Percentiles rank a stretch among this genome's conserved stretches.
phyloP scores from a whole-genome alignment of 768 basidiomycete species.

The Coprinellus micaceus region DNA sequence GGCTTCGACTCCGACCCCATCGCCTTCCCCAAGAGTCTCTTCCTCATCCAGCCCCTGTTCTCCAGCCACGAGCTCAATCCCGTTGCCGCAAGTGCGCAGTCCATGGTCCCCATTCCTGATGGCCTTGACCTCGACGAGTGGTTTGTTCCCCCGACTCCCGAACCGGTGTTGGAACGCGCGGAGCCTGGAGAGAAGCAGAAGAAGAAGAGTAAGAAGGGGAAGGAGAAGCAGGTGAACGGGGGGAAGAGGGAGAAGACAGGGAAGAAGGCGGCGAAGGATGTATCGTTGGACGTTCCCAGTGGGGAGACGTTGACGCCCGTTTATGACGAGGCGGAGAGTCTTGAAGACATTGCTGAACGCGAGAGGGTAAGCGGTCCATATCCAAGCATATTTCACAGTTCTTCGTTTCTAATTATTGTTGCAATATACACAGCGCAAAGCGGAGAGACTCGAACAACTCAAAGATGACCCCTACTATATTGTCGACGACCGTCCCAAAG shows the following conservation, averaged over 20 bases:
- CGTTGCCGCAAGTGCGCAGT: conserved; percentile 77
- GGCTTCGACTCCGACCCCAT: conserved; percentile 35
- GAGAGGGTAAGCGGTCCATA: conserved; percentile 50
- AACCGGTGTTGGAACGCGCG: conserved; percentile 28
- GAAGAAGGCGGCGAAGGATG: conserved; percentile 29
- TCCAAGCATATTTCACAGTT: background rate
- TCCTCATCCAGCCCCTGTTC: conserved; percentile 80
- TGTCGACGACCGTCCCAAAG: conserved; percentile 53
- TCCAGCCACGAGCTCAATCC: conserved; percentile 78
- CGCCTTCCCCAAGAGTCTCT: conserved; percentile 84
- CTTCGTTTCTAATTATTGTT: background rate
- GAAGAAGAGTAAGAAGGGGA: conserved; percentile 33
- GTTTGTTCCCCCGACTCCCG: conserved; percentile 66
- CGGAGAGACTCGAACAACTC: conserved; percentile 69
- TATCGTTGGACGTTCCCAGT: conserved; percentile 13
- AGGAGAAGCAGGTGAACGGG: conserved; percentile 20
- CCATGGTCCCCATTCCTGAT: conserved; percentile 74
- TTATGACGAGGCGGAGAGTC: conserved; percentile 44
- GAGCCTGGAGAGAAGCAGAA: conserved; percentile 49
- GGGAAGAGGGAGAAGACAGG: conserved; percentile 24
- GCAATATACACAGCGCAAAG: conserved; percentile 53
- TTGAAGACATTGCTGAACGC: conserved; percentile 55
- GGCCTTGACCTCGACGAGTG: conserved; percentile 83
- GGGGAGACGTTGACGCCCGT: conserved; percentile 32
- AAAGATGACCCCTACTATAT: conserved; percentile 93